Evolutionary conservation across 2,329 filamentous ascomycete genomes (phyloP).

Genomic region (Phoma sp.): DNA sequence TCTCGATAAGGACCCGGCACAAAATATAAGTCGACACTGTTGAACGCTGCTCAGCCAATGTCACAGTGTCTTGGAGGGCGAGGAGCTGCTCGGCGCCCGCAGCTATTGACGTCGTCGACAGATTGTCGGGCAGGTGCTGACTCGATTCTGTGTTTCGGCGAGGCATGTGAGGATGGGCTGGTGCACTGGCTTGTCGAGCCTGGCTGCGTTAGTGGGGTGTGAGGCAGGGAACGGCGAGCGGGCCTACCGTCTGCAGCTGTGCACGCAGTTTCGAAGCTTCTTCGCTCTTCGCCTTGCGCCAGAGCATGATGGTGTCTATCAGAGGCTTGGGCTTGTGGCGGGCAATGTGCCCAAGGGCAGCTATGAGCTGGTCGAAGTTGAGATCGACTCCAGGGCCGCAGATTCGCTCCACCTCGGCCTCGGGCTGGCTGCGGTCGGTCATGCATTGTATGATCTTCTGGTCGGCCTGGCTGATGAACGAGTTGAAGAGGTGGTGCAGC

Average conservation of each 20-base stretch:
- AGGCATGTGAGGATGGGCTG: slow-evolving; percentile 35
- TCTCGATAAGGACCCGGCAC: slow-evolving; percentile 90
- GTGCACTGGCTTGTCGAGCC: slow-evolving; percentile 39
- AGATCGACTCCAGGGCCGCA: slow-evolving; percentile 90
- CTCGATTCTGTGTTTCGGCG: slow-evolving; percentile 48
- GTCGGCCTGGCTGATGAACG: slow-evolving; percentile 97
- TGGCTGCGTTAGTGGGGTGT: slow-evolving; percentile 28
- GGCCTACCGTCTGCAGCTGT: slow-evolving; percentile 42
- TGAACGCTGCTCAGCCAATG: slow-evolving; percentile 84
- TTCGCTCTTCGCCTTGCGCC: slow-evolving; percentile 96
- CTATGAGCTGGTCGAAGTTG: slow-evolving; percentile 91
- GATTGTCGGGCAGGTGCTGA: slow-evolving; percentile 35
- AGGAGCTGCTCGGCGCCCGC: slow-evolving; percentile 44
- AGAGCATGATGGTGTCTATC: slow-evolving; percentile 97
- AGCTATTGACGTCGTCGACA: slow-evolving; percentile 34
- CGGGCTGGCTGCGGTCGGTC: slow-evolving; percentile 77
- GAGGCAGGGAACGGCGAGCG: background rate
- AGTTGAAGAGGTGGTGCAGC: slow-evolving; percentile 93
- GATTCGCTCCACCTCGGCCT: slow-evolving; percentile 85
- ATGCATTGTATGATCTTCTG: slow-evolving; percentile 93
- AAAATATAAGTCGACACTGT: slow-evolving; percentile 96
- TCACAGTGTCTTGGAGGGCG: slow-evolving; percentile 72
- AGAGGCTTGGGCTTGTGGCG: slow-evolving; percentile 92
- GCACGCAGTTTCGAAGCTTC: slow-evolving; percentile 62
- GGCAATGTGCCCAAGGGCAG: slow-evolving; percentile 91